phyloP scores from a whole-genome alignment of 2,329 filamentous ascomycete species.

The Pseudomassariella vexata region DNA sequence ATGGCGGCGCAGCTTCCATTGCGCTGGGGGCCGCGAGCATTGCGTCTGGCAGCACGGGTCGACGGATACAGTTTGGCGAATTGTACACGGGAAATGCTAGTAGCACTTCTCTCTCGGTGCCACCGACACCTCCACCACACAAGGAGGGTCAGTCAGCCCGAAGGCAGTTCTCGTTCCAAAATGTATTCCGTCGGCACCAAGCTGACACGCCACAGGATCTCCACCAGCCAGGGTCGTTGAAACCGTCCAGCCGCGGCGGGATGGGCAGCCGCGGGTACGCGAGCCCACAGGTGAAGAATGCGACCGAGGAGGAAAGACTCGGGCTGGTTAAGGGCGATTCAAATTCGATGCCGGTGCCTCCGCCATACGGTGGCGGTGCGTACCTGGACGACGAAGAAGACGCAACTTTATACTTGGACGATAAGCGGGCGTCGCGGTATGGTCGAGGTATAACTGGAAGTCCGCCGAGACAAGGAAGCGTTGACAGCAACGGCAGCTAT shows the following conservation, averaged over 20 bases:
- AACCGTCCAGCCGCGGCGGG: slow-evolving; percentile 25
- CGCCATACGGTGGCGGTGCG: slow-evolving; percentile 28
- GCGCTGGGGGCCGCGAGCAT: slow-evolving; percentile 28
- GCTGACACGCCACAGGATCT: slow-evolving; percentile 22
- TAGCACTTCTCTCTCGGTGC: slow-evolving; percentile 33
- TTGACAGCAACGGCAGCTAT: slow-evolving; percentile 23
- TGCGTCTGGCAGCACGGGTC: slow-evolving; percentile 30
- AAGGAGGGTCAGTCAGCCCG: slow-evolving; percentile 41
- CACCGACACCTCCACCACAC: slow-evolving; percentile 59
- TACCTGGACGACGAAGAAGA: slow-evolving; percentile 26
- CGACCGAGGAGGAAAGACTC: slow-evolving; percentile 76
- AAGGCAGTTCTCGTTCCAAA: slow-evolving; percentile 89
- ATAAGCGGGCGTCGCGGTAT: slow-evolving; percentile 26
- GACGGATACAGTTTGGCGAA: slow-evolving; percentile 42
- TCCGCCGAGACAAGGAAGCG: slow-evolving; percentile 24
- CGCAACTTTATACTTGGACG: slow-evolving; percentile 22
- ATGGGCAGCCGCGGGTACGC: slow-evolving; percentile 34
- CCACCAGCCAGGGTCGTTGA: slow-evolving; percentile 16
- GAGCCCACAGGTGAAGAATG: slow-evolving; percentile 39
- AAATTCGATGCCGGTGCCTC: slow-evolving; percentile 26
- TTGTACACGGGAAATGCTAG: slow-evolving; percentile 34
- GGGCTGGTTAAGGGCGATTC: slow-evolving; percentile 76
- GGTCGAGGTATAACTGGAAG: slow-evolving; percentile 36
- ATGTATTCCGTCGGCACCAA: slow-evolving; percentile 63
- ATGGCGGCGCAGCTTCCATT: slow-evolving; percentile 37